These are phyloP conservation scores for Lasiodiplodia citricola DNA, from an alignment of 2,329 filamentous ascomycete species.

Conservation along the genomic window DNA sequence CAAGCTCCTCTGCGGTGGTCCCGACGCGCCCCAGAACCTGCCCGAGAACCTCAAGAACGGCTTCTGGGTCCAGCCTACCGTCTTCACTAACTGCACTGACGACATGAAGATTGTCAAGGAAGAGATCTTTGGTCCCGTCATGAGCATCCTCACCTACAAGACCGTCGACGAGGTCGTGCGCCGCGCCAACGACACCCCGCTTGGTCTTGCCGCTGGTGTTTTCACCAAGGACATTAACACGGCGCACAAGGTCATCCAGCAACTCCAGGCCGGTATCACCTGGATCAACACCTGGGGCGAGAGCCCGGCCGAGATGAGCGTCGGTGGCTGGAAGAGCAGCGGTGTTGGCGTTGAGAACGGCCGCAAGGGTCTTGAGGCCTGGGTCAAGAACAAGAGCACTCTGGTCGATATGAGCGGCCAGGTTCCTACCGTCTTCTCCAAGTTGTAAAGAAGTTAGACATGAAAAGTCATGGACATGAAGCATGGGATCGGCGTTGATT, in stretches of 20 bases:
- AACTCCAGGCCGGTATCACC: slow-evolving; percentile 82
- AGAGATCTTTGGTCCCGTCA: slow-evolving; percentile 89
- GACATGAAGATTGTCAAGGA: slow-evolving; percentile 79
- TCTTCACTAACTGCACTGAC: slow-evolving; percentile 87
- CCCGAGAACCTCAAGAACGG: slow-evolving; percentile 62
- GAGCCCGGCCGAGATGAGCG: slow-evolving; percentile 87
- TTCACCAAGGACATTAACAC: slow-evolving; percentile 77
- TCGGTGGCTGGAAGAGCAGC: slow-evolving; percentile 91
- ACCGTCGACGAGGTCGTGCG: slow-evolving; percentile 70
- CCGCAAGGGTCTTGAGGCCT: slow-evolving; percentile 76
- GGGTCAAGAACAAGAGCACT: slow-evolving; percentile 87
- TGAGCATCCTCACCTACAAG: slow-evolving; percentile 78
- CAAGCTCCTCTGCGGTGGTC: slow-evolving; percentile 74
- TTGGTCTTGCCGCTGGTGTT: slow-evolving; percentile 83
- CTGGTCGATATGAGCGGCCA: slow-evolving; percentile 78
- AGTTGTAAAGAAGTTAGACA: slow-evolving; percentile 53
- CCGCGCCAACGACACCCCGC: slow-evolving; percentile 76
- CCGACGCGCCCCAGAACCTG: slow-evolving; percentile 55
- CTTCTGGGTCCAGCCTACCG: slow-evolving; percentile 84
- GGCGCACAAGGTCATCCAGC: slow-evolving; percentile 73
- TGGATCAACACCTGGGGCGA: slow-evolving; percentile 97
- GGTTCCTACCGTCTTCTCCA: slow-evolving; percentile 75
- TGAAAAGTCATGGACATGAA: slow-evolving; percentile 4
- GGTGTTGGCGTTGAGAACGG: slow-evolving; percentile 89
- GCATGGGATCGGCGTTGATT: slow-evolving; percentile 21